Evolutionary conservation across 805 yeast genomes (phyloP).

Genomic region (Myxozyma lipomycoides): DNA sequence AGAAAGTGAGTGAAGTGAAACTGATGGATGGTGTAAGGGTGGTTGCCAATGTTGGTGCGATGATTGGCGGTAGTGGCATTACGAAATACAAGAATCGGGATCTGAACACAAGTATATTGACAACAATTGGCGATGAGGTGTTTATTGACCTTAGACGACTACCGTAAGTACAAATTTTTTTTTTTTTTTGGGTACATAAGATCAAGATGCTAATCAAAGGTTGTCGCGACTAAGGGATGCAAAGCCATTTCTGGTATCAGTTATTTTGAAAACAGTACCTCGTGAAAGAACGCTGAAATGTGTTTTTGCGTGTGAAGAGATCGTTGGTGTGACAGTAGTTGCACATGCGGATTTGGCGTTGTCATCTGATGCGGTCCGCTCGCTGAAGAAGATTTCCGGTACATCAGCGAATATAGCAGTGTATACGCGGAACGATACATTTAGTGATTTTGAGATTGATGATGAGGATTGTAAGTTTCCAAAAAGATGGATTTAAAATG

Average conservation of each 20-base stretch:
- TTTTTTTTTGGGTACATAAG: neutral
- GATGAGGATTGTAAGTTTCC: no score
- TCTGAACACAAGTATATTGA: constrained; percentile 37
- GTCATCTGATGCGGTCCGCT: no score
- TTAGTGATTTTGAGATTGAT: neutral
- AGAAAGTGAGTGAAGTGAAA: constrained; percentile 11
- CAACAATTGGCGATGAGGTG: constrained; percentile 37
- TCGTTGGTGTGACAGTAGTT: neutral
- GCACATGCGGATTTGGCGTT: no score
- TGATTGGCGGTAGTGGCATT: constrained; percentile 21
- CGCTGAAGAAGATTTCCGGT: no score
- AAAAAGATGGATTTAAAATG: no score
- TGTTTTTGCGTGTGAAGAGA: neutral
- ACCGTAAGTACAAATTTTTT: constrained; percentile 19
- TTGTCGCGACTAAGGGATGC: neutral
- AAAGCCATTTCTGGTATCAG: neutral
- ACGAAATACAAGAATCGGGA: constrained; percentile 29
- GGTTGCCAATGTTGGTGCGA: constrained; percentile 31
- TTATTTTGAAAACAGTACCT: neutral
- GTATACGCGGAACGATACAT: no score
- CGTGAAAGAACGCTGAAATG: neutral
- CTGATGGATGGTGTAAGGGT: constrained; percentile 26
- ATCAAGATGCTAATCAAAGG: neutral
- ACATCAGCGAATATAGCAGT: no score
- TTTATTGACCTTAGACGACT: constrained; percentile 48